Base-by-base conservation (phyloP, 345 rosid genomes). In the Eucalyptus albens region DNA sequence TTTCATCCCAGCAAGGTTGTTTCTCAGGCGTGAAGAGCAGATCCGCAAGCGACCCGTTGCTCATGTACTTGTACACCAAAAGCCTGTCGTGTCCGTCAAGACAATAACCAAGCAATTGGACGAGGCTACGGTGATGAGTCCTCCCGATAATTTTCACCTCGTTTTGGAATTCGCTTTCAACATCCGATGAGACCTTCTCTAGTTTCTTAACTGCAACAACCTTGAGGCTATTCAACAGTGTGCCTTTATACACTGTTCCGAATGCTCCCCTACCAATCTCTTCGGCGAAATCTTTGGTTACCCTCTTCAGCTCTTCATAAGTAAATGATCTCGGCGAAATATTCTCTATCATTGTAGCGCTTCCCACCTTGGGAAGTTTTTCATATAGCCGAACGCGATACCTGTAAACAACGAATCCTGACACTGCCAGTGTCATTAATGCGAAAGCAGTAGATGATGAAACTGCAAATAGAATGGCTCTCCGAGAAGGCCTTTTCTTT, bases 231-330 rank as follows among this genome's bases (percentile, higher is more conserved):
- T 44, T 47, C 42, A 24, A 40, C 88, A 86, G 53, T 22, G 53
- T 67, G 45, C 89, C 88, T 42, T 40, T 88, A 65, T 86, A 86
- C 12, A 88, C 91, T 27, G 50, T 86, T 4, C 88, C 88, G 31
- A 91, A 92, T 17, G 92, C 86, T 42, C 92, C 92, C 53, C 80
- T 90, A 19, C 93, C 93, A 27, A 92, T 88, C 87, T 90, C 86
- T 92, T 91, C 89, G 50, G 47, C 16, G 59, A 92, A 92, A 86
- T 88, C 91, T 44, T 83, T 50, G 19, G 93, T 91, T 33, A 88
- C 65, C 53, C 59, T 83, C 55, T 86, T 81, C 8, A 92, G 89
- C n/a, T 92, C 91, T 17, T 56, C 88, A 42, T 50, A 90, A 9
- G 89, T 89, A 65, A 90, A 92, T 24, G 89, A 89, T 86, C 81